Conservation (phyloP, 495 filamentous ascomycete species). For the Clohesyomyces aquaticus region DNA sequence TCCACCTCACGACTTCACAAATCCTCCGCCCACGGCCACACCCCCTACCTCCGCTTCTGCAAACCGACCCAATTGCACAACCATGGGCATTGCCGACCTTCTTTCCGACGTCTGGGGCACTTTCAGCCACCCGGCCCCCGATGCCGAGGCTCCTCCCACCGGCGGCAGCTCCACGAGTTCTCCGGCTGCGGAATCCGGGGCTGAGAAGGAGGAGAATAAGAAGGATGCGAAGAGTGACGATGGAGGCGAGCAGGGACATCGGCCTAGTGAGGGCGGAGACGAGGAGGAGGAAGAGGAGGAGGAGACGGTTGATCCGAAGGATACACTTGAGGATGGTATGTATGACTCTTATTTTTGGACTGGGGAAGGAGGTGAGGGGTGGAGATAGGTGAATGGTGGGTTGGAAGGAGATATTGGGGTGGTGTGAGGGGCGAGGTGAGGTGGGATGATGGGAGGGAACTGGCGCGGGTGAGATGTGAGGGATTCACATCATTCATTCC, state of each 20-base stretch:
- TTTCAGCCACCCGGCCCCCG: slow-evolving; percentile 35
- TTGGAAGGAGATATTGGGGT: neutral
- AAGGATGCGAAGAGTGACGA: slow-evolving; percentile 47
- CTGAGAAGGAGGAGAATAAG: slow-evolving; percentile 45
- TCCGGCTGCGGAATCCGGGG: slow-evolving; percentile 43
- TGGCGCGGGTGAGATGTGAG: neutral
- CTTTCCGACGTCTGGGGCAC: slow-evolving; percentile 38
- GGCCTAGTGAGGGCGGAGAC: slow-evolving; percentile 48
- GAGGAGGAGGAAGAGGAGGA: slow-evolving; percentile 91
- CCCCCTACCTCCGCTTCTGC: slow-evolving; percentile 7
- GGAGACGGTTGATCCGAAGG: slow-evolving; percentile 85
- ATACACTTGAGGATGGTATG: slow-evolving; percentile 87
- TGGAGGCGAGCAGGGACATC: slow-evolving; percentile 48
- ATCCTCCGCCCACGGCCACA: slow-evolving; percentile 5
- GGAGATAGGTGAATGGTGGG: neutral
- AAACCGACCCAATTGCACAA: slow-evolving; percentile 24
- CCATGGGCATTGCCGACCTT: slow-evolving; percentile 38
- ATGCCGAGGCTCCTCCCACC: slow-evolving; percentile 36
- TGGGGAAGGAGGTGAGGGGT: slow-evolving; percentile 5
- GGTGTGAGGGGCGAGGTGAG: neutral
- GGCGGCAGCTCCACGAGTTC: slow-evolving; percentile 42
- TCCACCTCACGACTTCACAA: slow-evolving; percentile 8
- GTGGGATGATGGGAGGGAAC: neutral
- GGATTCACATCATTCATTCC: no score
- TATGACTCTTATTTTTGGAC: slow-evolving; percentile 40